Conservation (phyloP, 2,329 filamentous ascomycete species). For the Alternaria panax region DNA sequence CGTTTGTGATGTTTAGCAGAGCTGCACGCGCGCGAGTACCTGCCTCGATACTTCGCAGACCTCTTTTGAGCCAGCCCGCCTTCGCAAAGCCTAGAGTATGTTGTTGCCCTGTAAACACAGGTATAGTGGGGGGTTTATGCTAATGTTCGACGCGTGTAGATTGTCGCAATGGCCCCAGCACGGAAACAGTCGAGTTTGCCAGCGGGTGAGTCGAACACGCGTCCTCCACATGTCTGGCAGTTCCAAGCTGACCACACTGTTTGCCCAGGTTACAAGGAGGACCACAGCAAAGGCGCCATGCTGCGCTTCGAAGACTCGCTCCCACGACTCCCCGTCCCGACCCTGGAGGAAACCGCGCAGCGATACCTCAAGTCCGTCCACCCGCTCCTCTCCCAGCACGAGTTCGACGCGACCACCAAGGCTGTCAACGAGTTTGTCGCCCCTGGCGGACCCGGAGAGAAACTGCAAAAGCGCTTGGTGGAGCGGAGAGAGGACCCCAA, state of each 20-base stretch:
- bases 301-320: conserved; percentile 87
- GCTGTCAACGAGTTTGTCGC: conserved; percentile 88
- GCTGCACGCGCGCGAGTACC: conserved; percentile 49
- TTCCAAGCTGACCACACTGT: conserved; percentile 4
- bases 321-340: conserved; percentile 78
- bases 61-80: conserved; percentile 34
- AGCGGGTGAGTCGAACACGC: conserved; percentile 48
- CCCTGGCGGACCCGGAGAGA: conserved; percentile 82
- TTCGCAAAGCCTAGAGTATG: conserved; percentile 40
- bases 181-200: conserved; percentile 57
- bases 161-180: conserved; percentile 46
- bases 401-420: conserved; percentile 77
- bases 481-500: conserved; percentile 81
- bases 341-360: conserved; percentile 80
- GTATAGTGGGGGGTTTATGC: conserved; percentile 4
- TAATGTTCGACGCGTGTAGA: conserved; percentile 29
- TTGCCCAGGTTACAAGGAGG: conserved; percentile 75
- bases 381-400: conserved; percentile 72
- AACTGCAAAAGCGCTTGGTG: conserved; percentile 86
- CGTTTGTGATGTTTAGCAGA: conserved; percentile 51
- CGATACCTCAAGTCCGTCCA: conserved; percentile 83
- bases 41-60: conserved; percentile 47
- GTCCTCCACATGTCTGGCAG: conserved; percentile 20
- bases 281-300: conserved; percentile 80
- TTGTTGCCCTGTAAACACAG: background rate